Evolutionary conservation across 352 stramenopile genomes (phyloP).

Genomic region (Phytophthora cryptogea): DNA sequence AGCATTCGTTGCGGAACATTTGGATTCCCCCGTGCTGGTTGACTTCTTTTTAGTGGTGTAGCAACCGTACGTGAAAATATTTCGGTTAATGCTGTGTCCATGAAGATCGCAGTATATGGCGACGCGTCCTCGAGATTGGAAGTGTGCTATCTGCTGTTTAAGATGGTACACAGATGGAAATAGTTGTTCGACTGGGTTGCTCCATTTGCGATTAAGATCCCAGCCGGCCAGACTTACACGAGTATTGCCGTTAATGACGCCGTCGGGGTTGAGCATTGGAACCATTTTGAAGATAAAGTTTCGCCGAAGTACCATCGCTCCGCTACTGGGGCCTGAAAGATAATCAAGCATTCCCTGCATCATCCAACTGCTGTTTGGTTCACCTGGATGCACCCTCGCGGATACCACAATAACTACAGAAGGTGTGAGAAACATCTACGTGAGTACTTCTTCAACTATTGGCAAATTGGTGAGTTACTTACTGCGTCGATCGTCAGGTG

Average conservation of each 20-base stretch:
- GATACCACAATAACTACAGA: conserved; percentile 83
- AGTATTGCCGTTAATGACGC: conserved; percentile 93
- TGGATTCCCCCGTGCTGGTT: conserved; percentile 4
- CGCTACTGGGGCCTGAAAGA: conserved; percentile 67
- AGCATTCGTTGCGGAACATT: conserved; percentile 7
- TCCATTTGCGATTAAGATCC: conserved; percentile 86
- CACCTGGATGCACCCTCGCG: conserved; percentile 88
- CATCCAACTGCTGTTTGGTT: conserved; percentile 91
- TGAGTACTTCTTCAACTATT: background rate
- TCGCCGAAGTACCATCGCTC: conserved; percentile 66
- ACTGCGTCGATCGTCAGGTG: conserved; percentile 58
- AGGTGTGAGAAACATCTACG: background rate
- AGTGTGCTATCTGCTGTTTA: conserved; percentile 69
- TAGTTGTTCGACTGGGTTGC: conserved; percentile 73
- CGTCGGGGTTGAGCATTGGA: conserved; percentile 93
- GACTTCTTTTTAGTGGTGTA: conserved; percentile 49
- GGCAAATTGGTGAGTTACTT: conserved; percentile 5
- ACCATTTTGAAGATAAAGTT: conserved; percentile 91
- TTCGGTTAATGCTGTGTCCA: conserved; percentile 81
- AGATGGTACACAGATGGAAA: conserved; percentile 84
- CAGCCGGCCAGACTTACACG: conserved; percentile 85
- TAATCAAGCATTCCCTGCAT: conserved; percentile 94
- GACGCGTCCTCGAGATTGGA: conserved; percentile 62
- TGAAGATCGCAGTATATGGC: conserved; percentile 87
- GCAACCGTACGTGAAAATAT: conserved; percentile 89